Base-by-base conservation (phyloP, 805 yeast genomes). In the Saccharomycopsis javanensis region DNA sequence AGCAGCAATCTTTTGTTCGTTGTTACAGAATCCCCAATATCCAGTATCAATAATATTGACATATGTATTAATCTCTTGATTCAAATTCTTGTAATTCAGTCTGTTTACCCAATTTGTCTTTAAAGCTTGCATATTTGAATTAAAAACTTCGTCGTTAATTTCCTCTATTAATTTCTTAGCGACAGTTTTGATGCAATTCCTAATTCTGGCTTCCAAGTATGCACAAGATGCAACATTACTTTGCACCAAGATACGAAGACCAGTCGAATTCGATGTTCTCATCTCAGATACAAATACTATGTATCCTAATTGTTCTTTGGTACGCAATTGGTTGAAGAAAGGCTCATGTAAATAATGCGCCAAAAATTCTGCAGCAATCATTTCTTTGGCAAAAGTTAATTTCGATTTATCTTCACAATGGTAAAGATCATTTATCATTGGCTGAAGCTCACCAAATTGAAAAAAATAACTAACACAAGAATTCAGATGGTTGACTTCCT, bases 291-390 rank as follows among this genome's bases (percentile, higher is more conserved):
- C 82, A 67, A 88, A 89, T 0, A 92, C 99, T 61, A 92, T 90
- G 66, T 92, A 92, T 1, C 99, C 99, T 33, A 92, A 76, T 69
- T 94, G 98, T 71, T 92, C 98, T 64, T 88, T 85, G 5, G 99
- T 92, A 70, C 99, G 80, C 58, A 92, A 76, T 61, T 86, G 86
- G 66, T 88, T 85, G 71, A 92, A 94, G 58, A 92, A 86, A 4
- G 97, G 97, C 67, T 92, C 97, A 63, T 79, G 81, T 53, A 86
- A 73, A 61, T 90, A 78, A 60, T 87, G 92, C 0, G 86, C 79
- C 51, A 88, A 70, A 55, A 92, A 71, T 53, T 85, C 88, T 11
- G 86, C 66, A 0, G 83, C 78, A 50, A 81, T 71, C 31, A 67
- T 64, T 5, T 69, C 63, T 50, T 68, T 70, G n/a, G 65, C 55